A percentile compares a stretch with the other conserved stretches of the same genome.
phyloP scores from a whole-genome alignment of 2,329 filamentous ascomycete species.

The Cladosporium oxysporum region DNA sequence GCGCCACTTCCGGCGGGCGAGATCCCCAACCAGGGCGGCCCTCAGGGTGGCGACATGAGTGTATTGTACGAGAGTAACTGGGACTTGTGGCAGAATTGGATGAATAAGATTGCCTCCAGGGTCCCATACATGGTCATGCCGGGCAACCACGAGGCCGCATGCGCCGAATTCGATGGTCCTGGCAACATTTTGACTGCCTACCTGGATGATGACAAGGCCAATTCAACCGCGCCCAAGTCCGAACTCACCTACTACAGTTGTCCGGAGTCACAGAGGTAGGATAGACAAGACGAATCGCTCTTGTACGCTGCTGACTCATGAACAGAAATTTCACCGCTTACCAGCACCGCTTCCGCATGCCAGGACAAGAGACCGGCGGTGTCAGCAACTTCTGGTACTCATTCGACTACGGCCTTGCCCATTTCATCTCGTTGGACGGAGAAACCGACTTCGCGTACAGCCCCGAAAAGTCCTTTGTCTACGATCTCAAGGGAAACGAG shows the following conservation, averaged over 20 bases:
- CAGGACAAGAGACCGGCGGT: constrained; percentile 50
- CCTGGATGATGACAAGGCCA: constrained; percentile 33
- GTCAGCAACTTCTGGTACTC: constrained; percentile 56
- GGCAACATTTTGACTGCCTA: constrained; percentile 49
- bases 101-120: constrained; percentile 47
- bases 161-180: constrained; percentile 33
- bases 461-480: constrained; percentile 29
- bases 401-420: constrained; percentile 55
- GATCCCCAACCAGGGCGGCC: constrained; percentile 48
- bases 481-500: constrained; percentile 42
- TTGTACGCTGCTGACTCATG: neutral
- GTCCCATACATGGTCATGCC: constrained; percentile 54
- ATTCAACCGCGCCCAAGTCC: constrained; percentile 42
- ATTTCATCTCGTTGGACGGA: constrained; percentile 51
- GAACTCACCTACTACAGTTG: constrained; percentile 55
- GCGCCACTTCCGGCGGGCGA: constrained; percentile 50
- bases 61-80: constrained; percentile 55
- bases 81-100: constrained; percentile 40
- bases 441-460: constrained; percentile 55
- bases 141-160: constrained; percentile 54
- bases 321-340: constrained; percentile 50
- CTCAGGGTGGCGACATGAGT: constrained; percentile 52
- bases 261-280: constrained; percentile 47
- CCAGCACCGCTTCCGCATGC: constrained; percentile 55
- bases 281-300: neutral